phyloP scores from a whole-genome alignment of 2,329 filamentous ascomycete genomes.

The Aurifilum marmelostoma region DNA sequence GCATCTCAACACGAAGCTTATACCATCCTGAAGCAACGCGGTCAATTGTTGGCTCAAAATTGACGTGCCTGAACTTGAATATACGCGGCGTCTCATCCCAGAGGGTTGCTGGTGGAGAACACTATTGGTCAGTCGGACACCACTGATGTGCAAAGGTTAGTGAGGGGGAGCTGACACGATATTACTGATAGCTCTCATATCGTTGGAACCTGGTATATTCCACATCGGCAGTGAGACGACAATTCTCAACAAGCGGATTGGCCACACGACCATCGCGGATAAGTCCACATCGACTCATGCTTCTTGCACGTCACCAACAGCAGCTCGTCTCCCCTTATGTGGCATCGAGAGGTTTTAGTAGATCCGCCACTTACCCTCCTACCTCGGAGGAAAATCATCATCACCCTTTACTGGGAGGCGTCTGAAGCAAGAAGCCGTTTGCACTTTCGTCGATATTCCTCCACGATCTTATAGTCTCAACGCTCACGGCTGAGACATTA shows the following conservation, averaged over 20 bases:
- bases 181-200: not conserved
- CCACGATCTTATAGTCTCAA: not conserved
- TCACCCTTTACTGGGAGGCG: conserved; percentile 3
- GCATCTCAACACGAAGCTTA: conserved; percentile 1
- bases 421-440: conserved; percentile 15
- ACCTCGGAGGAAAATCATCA: conserved; percentile 19
- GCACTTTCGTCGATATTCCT: not conserved
- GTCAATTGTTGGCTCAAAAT: conserved; percentile 1
- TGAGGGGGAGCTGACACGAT: not conserved
- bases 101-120: not conserved
- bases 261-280: not conserved
- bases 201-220: not conserved
- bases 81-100: not conserved
- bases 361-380: conserved; percentile 17
- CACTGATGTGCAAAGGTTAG: not conserved
- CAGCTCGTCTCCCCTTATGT: conserved; percentile 28
- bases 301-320: conserved; percentile 12
- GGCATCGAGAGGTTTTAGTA: conserved; percentile 12
- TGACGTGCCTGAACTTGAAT: not conserved
- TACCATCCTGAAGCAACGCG: not conserved
- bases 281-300: not conserved
- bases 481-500: not conserved
- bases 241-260: not conserved
- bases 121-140: not conserved
- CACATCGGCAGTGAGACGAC: not conserved